Conservation (phyloP, 2,329 filamentous ascomycete species). For the Chaetomiaceae sp. region DNA sequence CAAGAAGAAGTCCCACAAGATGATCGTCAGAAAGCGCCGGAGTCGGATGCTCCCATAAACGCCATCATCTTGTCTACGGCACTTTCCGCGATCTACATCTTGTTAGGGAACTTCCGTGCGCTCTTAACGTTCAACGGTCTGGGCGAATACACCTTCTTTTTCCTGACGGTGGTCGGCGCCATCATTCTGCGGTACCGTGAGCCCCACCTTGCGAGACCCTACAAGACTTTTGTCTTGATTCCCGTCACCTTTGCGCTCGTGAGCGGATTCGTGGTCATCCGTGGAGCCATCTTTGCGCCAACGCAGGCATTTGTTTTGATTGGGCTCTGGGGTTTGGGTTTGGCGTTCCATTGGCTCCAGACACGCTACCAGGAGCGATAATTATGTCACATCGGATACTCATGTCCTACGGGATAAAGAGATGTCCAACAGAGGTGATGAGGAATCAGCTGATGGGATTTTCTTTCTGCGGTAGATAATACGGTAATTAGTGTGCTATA, state of each 20-base stretch:
- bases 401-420: too few species aligned
- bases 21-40: conserved; percentile 11
- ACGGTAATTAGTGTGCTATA: too few species aligned
- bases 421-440: too few species aligned
- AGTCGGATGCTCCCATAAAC: conserved; percentile 51
- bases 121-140: conserved; percentile 58
- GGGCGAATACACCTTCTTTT: conserved; percentile 61
- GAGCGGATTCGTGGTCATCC: conserved; percentile 55
- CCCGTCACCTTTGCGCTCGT: conserved; percentile 52
- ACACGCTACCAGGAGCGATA: neutral
- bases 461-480: too few species aligned
- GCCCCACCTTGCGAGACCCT: conserved; percentile 51
- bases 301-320: conserved; percentile 49
- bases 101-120: conserved; percentile 57
- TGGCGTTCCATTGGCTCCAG: conserved; percentile 37
- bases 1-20: neutral
- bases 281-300: conserved; percentile 57
- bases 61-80: conserved; percentile 47
- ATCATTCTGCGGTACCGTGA: conserved; percentile 54
- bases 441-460: too few species aligned
- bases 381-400: too few species aligned
- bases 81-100: conserved; percentile 53
- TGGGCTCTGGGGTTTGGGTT: conserved; percentile 47
- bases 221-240: conserved; percentile 48
- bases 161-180: conserved; percentile 56